Evolutionary conservation across 768 basidiomycete genomes (phyloP).

Genomic region (Calvatia gigantea): DNA sequence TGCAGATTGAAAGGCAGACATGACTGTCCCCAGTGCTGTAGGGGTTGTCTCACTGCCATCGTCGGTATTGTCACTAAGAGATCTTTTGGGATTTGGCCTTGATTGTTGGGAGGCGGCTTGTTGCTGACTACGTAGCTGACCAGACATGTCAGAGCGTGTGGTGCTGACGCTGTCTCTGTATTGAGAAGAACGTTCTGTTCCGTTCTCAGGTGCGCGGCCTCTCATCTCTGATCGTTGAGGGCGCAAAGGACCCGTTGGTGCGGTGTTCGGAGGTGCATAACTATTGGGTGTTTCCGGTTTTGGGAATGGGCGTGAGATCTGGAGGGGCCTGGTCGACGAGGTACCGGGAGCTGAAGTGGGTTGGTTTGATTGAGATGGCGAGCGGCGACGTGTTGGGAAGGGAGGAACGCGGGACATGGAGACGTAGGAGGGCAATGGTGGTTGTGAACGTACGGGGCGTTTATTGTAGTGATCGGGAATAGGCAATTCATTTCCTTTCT

Average conservation of each 20-base stretch:
- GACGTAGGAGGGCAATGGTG: background rate
- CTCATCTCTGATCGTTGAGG: slow-evolving; percentile 69
- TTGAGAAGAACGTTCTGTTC: slow-evolving; percentile 36
- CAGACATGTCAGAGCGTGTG: slow-evolving; percentile 41
- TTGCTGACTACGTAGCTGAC: slow-evolving; percentile 13
- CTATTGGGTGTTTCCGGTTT: slow-evolving; percentile 50
- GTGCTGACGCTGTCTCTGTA: slow-evolving; percentile 52
- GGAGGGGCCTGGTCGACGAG: slow-evolving; percentile 53
- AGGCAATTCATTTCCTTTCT: slow-evolving; percentile 4
- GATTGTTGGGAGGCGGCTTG: slow-evolving; percentile 14
- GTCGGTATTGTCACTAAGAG: slow-evolving; percentile 29
- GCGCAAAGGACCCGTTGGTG: slow-evolving; percentile 52
- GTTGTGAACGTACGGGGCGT: background rate
- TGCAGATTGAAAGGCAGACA: slow-evolving; percentile 71
- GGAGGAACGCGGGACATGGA: slow-evolving; percentile 59
- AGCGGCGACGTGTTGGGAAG: slow-evolving; percentile 51
- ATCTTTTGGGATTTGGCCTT: slow-evolving; percentile 20
- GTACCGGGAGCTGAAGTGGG: slow-evolving; percentile 33
- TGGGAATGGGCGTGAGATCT: slow-evolving; percentile 54
- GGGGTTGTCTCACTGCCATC: slow-evolving; percentile 38
- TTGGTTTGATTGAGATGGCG: slow-evolving; percentile 41
- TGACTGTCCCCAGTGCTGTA: slow-evolving; percentile 47
- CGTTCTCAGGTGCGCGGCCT: slow-evolving; percentile 50
- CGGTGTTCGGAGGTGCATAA: slow-evolving; percentile 34
- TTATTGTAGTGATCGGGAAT: background rate